Conservation (phyloP, 306 rosid species). For the Canavalia gladiata region DNA sequence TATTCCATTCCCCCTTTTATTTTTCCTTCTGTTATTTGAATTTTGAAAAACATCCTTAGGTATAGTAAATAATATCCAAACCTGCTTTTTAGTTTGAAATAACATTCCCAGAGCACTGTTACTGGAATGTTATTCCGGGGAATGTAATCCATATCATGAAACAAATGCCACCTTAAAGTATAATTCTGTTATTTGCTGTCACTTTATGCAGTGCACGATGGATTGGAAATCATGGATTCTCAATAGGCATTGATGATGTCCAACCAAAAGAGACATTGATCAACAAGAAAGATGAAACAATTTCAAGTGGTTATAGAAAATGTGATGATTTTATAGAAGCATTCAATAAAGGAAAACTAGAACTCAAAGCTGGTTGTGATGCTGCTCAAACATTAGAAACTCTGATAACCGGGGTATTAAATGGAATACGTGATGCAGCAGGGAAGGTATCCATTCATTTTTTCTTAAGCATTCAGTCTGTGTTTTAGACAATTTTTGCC, state of each 20-base stretch:
- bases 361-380: slow-evolving; percentile 87
- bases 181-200: slow-evolving; percentile 27
- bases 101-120: no score
- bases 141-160: no score
- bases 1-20: no score
- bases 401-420: slow-evolving; percentile 65
- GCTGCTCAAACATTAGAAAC: slow-evolving; percentile 91
- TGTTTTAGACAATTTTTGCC: neutral
- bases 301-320: slow-evolving; percentile 60
- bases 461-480: slow-evolving; percentile 29
- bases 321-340: slow-evolving; percentile 69
- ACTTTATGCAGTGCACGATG: slow-evolving; percentile 83
- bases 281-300: slow-evolving; percentile 62
- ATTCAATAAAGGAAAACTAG: slow-evolving; percentile 74
- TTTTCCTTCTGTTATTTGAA: no score
- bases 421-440: slow-evolving; percentile 68
- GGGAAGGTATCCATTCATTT: slow-evolving; percentile 65
- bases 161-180: neutral
- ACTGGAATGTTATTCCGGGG: no score
- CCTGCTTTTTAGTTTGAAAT: no score
- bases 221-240: slow-evolving; percentile 98
- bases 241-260: slow-evolving; percentile 96
- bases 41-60: no score
- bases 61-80: no score
- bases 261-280: slow-evolving; percentile 76